Base-by-base conservation (phyloP, 306 rosid genomes). In the Delonix regia region DNA sequence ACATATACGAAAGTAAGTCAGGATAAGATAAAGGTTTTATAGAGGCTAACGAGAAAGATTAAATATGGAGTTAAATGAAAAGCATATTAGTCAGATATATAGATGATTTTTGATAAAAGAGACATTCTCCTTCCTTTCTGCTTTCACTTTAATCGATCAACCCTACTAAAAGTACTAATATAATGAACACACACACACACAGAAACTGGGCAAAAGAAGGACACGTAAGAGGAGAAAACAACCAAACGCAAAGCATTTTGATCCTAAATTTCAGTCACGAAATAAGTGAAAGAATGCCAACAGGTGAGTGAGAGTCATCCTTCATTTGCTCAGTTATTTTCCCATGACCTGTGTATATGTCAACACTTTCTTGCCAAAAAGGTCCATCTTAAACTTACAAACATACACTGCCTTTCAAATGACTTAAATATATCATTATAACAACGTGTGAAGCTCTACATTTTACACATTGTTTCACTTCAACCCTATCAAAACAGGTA, bases 201-300 rank as follows among this genome's bases (percentile, higher is more conserved):
- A 65, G 49, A 65, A 36, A 39, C 25, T 7, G 18, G 28, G 18
- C 39, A 47, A 51, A 53, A 65, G 16, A 72, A 45, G 53, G 70
- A 65, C 56, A 72, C 24, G 41, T 22, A 65, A 66, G 44, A 56
- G 61, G 25, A 73, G 69, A 49, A 7, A 78, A 61, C 55, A 66
- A 49, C 62, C 63, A 30, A 70, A 61, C 66, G 48, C 9, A 16
- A 57, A 25, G 53, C 34, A 60, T 27, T 79, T 16, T 48, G 44
- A 53, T 75, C 72, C 68, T 69, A 71, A 64, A 57, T 8, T 19
- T 45, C 4, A 65, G 71, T 71, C 80, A 71, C 36, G 42, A 45
- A 25, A 52, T 6, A 27, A 9, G 47, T 63, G 30, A 55, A 55
- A 55, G 28, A 21, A 55, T 0, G 11, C 33, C 11, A 16, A 24